Conservation (phyloP, 768 basidiomycete species). For the Lactarius hengduanensis region DNA sequence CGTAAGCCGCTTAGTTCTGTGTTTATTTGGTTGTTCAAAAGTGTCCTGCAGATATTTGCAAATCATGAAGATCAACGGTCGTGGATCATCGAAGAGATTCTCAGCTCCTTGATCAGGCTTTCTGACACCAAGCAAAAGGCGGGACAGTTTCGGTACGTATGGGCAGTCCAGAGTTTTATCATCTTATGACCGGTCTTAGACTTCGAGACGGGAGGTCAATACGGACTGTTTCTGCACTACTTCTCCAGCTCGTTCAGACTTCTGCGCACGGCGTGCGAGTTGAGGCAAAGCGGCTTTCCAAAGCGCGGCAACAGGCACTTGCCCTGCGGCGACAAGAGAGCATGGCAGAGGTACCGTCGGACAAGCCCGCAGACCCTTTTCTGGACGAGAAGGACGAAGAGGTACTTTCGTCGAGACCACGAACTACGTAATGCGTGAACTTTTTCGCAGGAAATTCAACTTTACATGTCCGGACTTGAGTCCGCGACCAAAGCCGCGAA, state of each 20-base stretch:
- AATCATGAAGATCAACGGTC: constrained; percentile 87
- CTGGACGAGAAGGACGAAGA: constrained; percentile 69
- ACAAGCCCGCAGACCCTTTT: constrained; percentile 47
- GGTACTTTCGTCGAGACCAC: constrained; percentile 38
- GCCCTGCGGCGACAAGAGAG: constrained; percentile 66
- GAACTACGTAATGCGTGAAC: background rate
- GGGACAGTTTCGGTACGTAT: constrained; percentile 77
- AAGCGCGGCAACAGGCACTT: constrained; percentile 57
- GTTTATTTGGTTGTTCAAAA: constrained; percentile 18
- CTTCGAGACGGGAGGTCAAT: constrained; percentile 89
- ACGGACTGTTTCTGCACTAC: constrained; percentile 87
- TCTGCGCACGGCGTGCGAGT: constrained; percentile 84
- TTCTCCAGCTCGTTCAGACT: constrained; percentile 95
- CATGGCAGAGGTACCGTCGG: constrained; percentile 40
- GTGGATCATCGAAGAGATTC: constrained; percentile 98
- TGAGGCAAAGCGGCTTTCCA: constrained; percentile 61
- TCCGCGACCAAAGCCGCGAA: constrained; percentile 83
- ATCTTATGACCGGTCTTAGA: constrained; percentile 41
- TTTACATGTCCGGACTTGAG: constrained; percentile 73
- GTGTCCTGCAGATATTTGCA: constrained; percentile 73
- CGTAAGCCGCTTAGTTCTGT: constrained; percentile 45
- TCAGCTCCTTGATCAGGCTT: constrained; percentile 85
- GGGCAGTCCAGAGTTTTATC: constrained; percentile 7
- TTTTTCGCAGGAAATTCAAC: constrained; percentile 53
- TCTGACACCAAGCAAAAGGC: constrained; percentile 88